Percentiles rank a stretch among this genome's conserved stretches.
Evolutionary conservation across 2,329 filamentous ascomycete genomes (phyloP).

Genomic region (Tolypocladium sp.): DNA sequence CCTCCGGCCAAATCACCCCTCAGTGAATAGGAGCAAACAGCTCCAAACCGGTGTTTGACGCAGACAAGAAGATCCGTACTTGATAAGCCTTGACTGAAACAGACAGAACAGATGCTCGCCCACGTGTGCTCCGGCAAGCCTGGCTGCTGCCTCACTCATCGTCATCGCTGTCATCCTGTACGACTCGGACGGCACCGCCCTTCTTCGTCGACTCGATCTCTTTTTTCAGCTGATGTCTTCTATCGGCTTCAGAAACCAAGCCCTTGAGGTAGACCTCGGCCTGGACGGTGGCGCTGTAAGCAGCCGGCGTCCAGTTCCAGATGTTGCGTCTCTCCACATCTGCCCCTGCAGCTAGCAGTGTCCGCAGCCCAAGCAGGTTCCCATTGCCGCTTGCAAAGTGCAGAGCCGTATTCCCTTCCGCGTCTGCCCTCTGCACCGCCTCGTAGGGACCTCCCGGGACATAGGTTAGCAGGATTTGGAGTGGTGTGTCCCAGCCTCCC

Average conservation of each 20-base stretch:
- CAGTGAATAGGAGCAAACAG: not conserved
- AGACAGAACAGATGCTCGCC: not conserved
- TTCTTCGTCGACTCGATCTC: conserved; percentile 30
- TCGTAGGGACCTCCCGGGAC: conserved; percentile 42
- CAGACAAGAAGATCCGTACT: not conserved
- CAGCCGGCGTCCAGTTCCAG: conserved; percentile 75
- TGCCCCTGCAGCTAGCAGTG: conserved; percentile 70
- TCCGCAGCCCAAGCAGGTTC: conserved; percentile 66
- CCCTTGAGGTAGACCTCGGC: conserved; percentile 79
- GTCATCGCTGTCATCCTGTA: conserved; percentile 27
- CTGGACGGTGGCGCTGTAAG: conserved; percentile 72
- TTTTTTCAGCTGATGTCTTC: conserved; percentile 35
- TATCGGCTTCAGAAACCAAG: conserved; percentile 63
- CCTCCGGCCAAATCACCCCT: not conserved
- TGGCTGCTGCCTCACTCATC: conserved; percentile 16
- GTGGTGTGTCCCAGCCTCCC: conserved; percentile 52
- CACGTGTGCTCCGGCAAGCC: not conserved
- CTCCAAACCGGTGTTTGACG: not conserved
- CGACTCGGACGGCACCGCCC: conserved; percentile 33
- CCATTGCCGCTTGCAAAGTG: conserved; percentile 81
- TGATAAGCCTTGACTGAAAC: not conserved
- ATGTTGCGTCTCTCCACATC: conserved; percentile 63
- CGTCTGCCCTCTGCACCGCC: conserved; percentile 51
- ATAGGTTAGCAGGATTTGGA: conserved; percentile 57
- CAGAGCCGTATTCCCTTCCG: conserved; percentile 74